Conservation (phyloP, 1,284 basidiomycete genomes). For the Ustilago crameri region DNA sequence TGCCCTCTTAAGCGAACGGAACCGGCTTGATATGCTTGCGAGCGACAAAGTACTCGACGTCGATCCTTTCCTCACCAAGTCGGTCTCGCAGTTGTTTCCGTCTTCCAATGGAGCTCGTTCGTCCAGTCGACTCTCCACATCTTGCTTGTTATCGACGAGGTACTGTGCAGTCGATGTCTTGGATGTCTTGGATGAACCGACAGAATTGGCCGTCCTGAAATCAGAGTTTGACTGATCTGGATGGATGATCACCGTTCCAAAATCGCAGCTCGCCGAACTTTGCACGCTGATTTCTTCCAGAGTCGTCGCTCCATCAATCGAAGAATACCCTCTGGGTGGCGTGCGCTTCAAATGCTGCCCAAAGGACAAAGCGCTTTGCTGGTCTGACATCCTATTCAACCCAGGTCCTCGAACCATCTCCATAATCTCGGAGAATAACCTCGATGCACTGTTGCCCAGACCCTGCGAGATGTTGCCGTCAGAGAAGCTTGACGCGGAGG, state of each 20-base stretch:
- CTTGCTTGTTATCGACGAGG: too few relatives aligned
- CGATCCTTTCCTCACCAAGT: constrained; percentile 12
- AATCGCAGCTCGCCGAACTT: background rate
- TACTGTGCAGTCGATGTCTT: too few relatives aligned
- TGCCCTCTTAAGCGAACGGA: constrained; percentile 12
- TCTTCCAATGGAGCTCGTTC: too few relatives aligned
- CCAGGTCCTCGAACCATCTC: constrained; percentile 23
- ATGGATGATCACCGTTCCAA: constrained; percentile 18
- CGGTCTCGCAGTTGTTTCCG: too few relatives aligned
- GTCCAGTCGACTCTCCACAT: too few relatives aligned
- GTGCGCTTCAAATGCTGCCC: constrained; percentile 9
- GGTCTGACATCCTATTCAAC: background rate
- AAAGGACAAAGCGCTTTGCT: background rate
- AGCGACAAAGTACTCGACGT: constrained; percentile 23
- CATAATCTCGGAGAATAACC: constrained; percentile 37
- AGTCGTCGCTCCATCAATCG: constrained; percentile 10
- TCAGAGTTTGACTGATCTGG: constrained; percentile 9
- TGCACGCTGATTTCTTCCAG: constrained; percentile 5
- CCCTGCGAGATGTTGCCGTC: constrained; percentile 7
- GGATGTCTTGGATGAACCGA: too few relatives aligned
- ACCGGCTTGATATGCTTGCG: constrained; percentile 17
- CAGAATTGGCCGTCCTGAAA: constrained; percentile 11
- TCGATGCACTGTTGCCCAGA: constrained; percentile 14
- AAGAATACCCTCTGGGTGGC: constrained; percentile 18
- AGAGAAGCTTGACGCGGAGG: constrained; percentile 18